Conservation (phyloP, 2,329 filamentous ascomycete genomes). For the Lachnellula hyalina region DNA sequence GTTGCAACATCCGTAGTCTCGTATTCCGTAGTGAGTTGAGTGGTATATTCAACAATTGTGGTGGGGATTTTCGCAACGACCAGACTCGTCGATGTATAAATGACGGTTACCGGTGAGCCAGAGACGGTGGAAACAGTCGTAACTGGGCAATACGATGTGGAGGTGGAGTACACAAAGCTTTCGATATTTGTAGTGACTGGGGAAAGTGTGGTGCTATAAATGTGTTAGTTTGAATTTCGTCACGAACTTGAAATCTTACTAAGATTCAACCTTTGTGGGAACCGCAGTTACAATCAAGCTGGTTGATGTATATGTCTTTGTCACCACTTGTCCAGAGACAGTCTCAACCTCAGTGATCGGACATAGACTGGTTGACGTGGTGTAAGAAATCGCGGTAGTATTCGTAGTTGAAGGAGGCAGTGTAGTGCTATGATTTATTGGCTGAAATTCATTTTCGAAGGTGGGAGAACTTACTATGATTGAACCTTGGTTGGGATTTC, state of each 20-base stretch:
- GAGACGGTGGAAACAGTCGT: conserved; percentile 41
- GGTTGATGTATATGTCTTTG: too few species aligned
- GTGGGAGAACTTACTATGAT: conserved; percentile 9
- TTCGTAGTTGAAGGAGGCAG: not conserved
- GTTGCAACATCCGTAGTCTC: conserved; percentile 30
- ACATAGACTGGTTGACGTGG: not conserved
- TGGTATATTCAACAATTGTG: conserved; percentile 33
- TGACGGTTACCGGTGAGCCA: conserved; percentile 36
- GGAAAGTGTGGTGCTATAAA: conserved; percentile 3
- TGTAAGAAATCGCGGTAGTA: not conserved
- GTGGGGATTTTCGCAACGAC: conserved; percentile 23
- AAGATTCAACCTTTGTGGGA: too few species aligned
- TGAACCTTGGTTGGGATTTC: conserved; percentile 12
- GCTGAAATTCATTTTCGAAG: too few species aligned
- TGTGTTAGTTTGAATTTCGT: too few species aligned
- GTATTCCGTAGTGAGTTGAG: conserved; percentile 32
- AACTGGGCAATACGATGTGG: conserved; percentile 40
- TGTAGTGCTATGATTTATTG: not conserved
- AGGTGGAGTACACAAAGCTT: conserved; percentile 29
- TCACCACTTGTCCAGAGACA: too few species aligned
- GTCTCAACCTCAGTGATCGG: not conserved
- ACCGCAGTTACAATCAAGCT: too few species aligned
- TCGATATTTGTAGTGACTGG: conserved; percentile 22
- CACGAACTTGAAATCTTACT: too few species aligned
- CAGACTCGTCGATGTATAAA: conserved; percentile 25